phyloP scores from a whole-genome alignment of 441 rosid species.

The Manihot esculenta region DNA sequence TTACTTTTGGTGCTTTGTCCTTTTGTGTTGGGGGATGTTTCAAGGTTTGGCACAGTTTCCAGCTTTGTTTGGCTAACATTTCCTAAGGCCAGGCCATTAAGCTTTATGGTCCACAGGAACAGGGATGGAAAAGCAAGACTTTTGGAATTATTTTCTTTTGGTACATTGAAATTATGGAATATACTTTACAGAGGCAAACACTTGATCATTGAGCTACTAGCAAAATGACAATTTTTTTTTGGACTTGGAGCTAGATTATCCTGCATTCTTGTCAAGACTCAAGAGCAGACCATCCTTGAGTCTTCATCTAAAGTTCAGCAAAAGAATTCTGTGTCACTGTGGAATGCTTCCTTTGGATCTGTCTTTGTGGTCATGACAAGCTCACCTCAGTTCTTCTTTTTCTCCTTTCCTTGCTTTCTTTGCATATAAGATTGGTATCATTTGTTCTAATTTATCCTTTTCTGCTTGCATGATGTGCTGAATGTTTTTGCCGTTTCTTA shows the following conservation, averaged over 20 bases:
- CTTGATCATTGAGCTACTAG: no score
- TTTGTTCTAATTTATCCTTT: neutral
- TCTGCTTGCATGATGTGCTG: neutral
- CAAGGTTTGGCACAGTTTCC: neutral
- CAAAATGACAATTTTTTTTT: neutral
- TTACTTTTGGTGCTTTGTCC: constrained; percentile 1
- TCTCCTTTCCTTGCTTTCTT: neutral
- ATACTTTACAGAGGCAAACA: no score
- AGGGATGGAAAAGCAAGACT: no score
- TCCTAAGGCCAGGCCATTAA: neutral
- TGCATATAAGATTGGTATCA: neutral
- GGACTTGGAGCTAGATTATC: neutral
- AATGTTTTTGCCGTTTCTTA: neutral
- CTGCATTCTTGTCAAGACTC: neutral
- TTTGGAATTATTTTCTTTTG: no score
- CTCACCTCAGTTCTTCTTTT: neutral
- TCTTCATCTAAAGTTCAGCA: neutral
- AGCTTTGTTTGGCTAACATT: neutral
- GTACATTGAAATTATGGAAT: no score
- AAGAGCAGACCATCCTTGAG: neutral
- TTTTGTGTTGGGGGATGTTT: neutral
- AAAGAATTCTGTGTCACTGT: neutral
- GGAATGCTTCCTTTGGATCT: neutral
- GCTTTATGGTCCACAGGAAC: neutral
- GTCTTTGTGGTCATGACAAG: neutral